These are phyloP conservation scores for Anisodus acutangulus DNA, from an alignment of 257 asterid genomes.

Conservation along the genomic window DNA sequence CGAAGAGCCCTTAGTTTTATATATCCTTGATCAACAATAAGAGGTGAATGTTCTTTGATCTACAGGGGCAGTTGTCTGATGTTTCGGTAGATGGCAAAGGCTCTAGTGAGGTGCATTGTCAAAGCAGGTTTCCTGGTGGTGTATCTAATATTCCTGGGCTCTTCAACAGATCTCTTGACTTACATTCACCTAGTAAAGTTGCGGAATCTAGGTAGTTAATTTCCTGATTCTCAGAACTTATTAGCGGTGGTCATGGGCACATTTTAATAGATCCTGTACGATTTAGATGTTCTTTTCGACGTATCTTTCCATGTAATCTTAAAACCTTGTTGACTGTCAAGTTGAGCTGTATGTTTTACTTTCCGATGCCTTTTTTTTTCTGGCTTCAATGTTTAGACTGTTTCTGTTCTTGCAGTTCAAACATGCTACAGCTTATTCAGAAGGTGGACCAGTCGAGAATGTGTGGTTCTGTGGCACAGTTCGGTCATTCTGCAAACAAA, in stretches of 20 bases:
- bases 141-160: constrained; percentile 45
- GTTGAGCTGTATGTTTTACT: background rate
- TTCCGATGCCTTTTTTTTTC: background rate
- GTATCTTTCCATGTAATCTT: background rate
- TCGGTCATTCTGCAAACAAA: constrained; percentile 48
- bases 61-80: constrained; percentile 61
- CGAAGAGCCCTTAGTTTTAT: background rate
- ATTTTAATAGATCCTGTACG: background rate
- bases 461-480: constrained; percentile 47
- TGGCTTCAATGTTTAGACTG: constrained; percentile 28
- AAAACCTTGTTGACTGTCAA: constrained; percentile 15
- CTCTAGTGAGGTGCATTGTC: constrained; percentile 47
- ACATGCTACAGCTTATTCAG: constrained; percentile 93
- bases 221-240: background rate
- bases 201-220: constrained; percentile 59
- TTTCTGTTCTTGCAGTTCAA: constrained; percentile 58
- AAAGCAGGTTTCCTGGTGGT: constrained; percentile 47
- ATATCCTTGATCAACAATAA: background rate
- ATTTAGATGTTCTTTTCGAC: constrained; percentile 2
- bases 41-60: constrained; percentile 36
- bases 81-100: constrained; percentile 52
- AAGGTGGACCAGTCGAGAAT: constrained; percentile 82
- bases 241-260: background rate
- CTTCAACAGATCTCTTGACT: constrained; percentile 50
- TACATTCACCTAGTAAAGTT: constrained; percentile 45